Conservation (phyloP, 2,329 filamentous ascomycete species). For the Bipolaris victoriae region DNA sequence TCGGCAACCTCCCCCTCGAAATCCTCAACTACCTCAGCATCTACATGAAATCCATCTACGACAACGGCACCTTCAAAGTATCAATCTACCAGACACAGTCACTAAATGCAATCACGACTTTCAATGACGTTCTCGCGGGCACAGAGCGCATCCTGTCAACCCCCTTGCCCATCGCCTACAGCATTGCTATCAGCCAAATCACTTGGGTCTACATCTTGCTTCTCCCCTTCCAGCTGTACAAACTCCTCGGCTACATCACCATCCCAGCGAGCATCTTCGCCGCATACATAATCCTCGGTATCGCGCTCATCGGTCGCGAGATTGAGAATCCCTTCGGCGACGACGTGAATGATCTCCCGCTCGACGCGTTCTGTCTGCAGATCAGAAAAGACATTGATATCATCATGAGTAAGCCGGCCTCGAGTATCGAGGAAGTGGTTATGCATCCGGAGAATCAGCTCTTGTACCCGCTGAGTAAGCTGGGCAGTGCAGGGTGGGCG, state of each 20-base stretch:
- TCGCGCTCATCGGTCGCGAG: slow-evolving; percentile 76
- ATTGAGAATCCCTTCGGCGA: slow-evolving; percentile 86
- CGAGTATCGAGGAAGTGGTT: not conserved
- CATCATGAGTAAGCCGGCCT: slow-evolving; percentile 61
- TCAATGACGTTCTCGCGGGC: slow-evolving; percentile 75
- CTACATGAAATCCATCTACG: slow-evolving; percentile 67
- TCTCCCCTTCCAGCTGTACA: slow-evolving; percentile 78
- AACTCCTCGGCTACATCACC: slow-evolving; percentile 69
- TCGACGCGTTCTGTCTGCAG: slow-evolving; percentile 75
- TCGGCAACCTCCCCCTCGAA: slow-evolving; percentile 82
- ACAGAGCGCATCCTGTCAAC: slow-evolving; percentile 81
- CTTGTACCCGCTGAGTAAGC: slow-evolving; percentile 59
- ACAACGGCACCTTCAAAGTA: slow-evolving; percentile 59
- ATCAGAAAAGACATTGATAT: slow-evolving; percentile 76
- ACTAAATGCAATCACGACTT: slow-evolving; percentile 63
- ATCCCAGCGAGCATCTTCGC: slow-evolving; percentile 75
- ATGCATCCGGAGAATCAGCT: slow-evolving; percentile 59
- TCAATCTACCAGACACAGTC: slow-evolving; percentile 65
- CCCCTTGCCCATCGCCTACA: slow-evolving; percentile 81
- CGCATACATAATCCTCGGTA: slow-evolving; percentile 82
- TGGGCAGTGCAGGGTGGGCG: slow-evolving; percentile 46
- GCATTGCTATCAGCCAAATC: slow-evolving; percentile 82
- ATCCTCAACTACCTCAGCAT: slow-evolving; percentile 73
- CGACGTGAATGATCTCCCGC: slow-evolving; percentile 75
- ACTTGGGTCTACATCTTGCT: slow-evolving; percentile 82